Evolutionary conservation across 1,284 basidiomycete species (phyloP).

Genomic region (Ceratobasidium papillatum): DNA sequence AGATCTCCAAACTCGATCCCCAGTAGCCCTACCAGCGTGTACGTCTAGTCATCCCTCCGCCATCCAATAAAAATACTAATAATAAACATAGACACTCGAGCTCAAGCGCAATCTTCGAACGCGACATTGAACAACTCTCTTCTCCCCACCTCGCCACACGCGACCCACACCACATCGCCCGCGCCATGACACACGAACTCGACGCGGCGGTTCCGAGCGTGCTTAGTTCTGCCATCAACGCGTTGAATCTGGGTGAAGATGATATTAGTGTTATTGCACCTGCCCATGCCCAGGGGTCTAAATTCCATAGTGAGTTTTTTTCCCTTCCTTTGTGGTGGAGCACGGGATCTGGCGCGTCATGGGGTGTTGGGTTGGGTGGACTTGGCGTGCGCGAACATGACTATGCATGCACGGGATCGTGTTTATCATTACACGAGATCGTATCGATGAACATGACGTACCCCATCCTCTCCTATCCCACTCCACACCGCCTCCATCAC

Average conservation of each 20-base stretch:
- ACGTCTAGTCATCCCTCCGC: not conserved
- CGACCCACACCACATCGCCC: slow-evolving; percentile 41
- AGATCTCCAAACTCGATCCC: slow-evolving; percentile 32
- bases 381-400: not conserved
- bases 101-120: slow-evolving; percentile 42
- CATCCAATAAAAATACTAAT: not conserved
- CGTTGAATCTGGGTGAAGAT: slow-evolving; percentile 39
- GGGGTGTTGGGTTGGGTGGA: not conserved
- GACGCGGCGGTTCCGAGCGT: slow-evolving; percentile 41
- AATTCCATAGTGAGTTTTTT: slow-evolving; percentile 12
- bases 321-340: not conserved
- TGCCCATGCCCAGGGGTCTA: slow-evolving; percentile 25
- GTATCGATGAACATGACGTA: slow-evolving; percentile 24
- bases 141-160: not conserved
- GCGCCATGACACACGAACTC: slow-evolving; percentile 41
- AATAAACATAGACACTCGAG: slow-evolving; percentile 37
- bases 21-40: slow-evolving; percentile 34
- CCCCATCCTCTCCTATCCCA: not conserved
- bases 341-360: no score
- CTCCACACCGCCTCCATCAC: not conserved
- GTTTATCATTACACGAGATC: not conserved
- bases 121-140: slow-evolving; percentile 40
- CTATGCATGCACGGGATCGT: not conserved
- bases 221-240: slow-evolving; percentile 36
- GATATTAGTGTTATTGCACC: slow-evolving; percentile 43